Base-by-base conservation (phyloP, 2,329 filamentous ascomycete genomes). In the Didymosphaeria variabile region DNA sequence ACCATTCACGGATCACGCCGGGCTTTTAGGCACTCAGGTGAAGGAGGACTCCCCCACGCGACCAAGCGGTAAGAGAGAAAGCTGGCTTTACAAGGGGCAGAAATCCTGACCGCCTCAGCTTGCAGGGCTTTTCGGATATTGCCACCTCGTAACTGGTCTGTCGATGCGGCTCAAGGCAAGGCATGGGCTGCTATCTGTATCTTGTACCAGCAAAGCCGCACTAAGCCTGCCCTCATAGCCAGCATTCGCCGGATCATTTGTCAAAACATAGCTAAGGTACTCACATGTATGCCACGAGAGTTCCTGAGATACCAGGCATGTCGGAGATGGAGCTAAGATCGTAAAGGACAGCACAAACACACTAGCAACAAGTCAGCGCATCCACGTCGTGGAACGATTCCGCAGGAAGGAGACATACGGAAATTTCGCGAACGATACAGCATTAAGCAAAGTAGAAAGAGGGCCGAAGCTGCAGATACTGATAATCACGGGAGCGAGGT, bases 331-430 rank as follows among this genome's bases (percentile, higher is more conserved):
- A 61, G 55, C 57, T 55, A 59, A 65, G 66, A 57, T 67, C 63
- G 64, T 66, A 70, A 34, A 68, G 68, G 59, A 64, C 69, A 70
- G 55, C 59, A 69, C 74, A 76, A 76, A 76, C 73, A 74, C 67
- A 68, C 72, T 76, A 69, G 61, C 29, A 38, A 59, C 57, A 55
- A 54, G 54, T 65, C 59, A 67, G 68, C 57, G 55, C 59, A 21
- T 42, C 46, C 53, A 60, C 64, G 46, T 67, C 66, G 73, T 71
- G 66, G 56, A 67, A 63, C 61, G 57, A 63, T 58, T 63, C 52
- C 68, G 53, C 47, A 57, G 36, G 56, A 50, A 26, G 49, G 49
- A 60, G 63, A 64, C 65, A 56, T 55, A 67, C 61, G 61, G 64
- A 26, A 56, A 17, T 45, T 45, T 42, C 42, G 65, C 54, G 52